Conservation (phyloP, 805 yeast species). For the Jamesozyma piceae region DNA sequence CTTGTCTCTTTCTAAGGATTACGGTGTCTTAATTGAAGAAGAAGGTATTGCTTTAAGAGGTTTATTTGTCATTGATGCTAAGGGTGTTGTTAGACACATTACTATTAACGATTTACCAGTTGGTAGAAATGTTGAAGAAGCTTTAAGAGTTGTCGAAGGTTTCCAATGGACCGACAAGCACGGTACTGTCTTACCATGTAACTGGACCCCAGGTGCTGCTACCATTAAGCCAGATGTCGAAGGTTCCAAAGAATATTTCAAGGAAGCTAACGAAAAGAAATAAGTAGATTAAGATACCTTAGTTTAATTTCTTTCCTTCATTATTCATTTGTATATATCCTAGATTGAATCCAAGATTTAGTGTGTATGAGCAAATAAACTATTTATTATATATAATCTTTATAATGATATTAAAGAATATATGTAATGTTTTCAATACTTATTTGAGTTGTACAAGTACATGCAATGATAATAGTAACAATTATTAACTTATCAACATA, state of each 20-base stretch:
- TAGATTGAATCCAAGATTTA: too few relatives aligned
- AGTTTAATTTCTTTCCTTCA: not conserved
- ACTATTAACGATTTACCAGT: conserved; percentile 98
- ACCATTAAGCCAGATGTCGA: conserved; percentile 79
- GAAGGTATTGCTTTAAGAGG: conserved; percentile 98
- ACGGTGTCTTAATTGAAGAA: conserved; percentile 95
- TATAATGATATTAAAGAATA: too few relatives aligned
- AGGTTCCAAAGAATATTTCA: conserved; percentile 73
- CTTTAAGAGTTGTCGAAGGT: conserved; percentile 94
- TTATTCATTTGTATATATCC: too few relatives aligned
- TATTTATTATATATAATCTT: too few relatives aligned
- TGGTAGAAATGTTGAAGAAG: conserved; percentile 97
- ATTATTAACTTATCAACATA: too few relatives aligned
- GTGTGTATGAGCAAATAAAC: too few relatives aligned
- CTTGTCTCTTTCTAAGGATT: conserved; percentile 89
- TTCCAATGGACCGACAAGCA: conserved; percentile 98
- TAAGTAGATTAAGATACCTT: too few relatives aligned
- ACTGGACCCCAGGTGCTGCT: conserved; percentile 95
- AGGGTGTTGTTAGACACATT: conserved; percentile 88
- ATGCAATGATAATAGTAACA: too few relatives aligned
- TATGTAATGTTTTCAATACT: too few relatives aligned
- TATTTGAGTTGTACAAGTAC: too few relatives aligned
- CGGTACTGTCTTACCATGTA: conserved; percentile 99
- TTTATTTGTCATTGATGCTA: conserved; percentile 94
- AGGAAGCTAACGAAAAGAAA: conserved; percentile 38